phyloP scores from a whole-genome alignment of 495 filamentous ascomycete species.

The Achaetomiella virescens region DNA sequence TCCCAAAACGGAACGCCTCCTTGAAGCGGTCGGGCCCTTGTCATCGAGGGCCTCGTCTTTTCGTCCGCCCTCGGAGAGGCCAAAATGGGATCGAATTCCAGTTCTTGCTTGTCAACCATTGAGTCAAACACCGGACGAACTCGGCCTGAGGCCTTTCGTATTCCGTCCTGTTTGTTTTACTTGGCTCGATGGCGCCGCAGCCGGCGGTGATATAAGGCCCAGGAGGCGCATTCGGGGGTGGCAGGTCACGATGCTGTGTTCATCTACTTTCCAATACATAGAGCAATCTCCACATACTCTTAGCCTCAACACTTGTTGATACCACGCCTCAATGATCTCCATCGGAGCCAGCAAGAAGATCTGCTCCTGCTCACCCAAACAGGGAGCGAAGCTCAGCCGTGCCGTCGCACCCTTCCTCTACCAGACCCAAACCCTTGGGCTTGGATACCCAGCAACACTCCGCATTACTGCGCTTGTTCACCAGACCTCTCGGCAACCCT shows the following conservation, averaged over 20 bases:
- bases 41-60: neutral
- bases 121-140: slow-evolving; percentile 11
- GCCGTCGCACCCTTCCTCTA: slow-evolving; percentile 19
- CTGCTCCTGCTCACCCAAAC: slow-evolving; percentile 30
- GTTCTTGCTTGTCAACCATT: neutral
- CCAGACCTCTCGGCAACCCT: neutral
- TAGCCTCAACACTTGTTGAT: neutral
- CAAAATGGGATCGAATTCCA: neutral
- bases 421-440: slow-evolving; percentile 5
- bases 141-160: neutral
- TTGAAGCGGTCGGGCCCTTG: neutral
- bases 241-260: neutral
- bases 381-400: slow-evolving; percentile 29
- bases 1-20: neutral
- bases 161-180: neutral
- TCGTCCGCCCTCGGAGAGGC: neutral
- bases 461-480: slow-evolving; percentile 14
- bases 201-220: neutral
- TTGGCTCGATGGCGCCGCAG: neutral
- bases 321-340: slow-evolving; percentile 21
- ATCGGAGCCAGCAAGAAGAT: slow-evolving; percentile 21
- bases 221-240: neutral
- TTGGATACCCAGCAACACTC: slow-evolving; percentile 25
- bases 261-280: neutral
- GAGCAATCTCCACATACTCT: neutral